Percentiles rank a stretch among this genome's conserved stretches.
phyloP scores from a whole-genome alignment of 2,329 filamentous ascomycete species.

The Dothiorella sarmentorum region DNA sequence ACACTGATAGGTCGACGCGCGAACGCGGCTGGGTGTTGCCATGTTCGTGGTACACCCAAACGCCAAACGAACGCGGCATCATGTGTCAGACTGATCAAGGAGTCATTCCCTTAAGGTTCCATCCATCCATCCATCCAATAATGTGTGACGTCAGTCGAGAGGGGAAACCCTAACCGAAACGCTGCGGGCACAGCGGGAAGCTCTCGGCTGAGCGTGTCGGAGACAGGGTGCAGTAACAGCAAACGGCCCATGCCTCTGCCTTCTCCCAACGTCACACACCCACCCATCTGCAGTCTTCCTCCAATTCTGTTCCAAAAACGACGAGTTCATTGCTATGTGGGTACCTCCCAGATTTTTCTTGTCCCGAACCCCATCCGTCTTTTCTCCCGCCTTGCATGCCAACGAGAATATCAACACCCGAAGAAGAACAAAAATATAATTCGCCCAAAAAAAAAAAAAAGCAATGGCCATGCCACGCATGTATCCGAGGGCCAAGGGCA shows the following conservation, averaged over 20 bases:
- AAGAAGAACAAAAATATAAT: neutral
- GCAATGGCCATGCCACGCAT: too few relatives aligned
- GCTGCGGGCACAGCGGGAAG: neutral
- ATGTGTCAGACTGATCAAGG: neutral
- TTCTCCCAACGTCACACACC: neutral
- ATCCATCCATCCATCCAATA: too few relatives aligned
- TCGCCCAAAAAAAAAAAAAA: too few relatives aligned
- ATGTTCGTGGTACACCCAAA: neutral
- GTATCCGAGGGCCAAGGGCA: neutral
- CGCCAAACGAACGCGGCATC: neutral
- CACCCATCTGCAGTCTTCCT: neutral
- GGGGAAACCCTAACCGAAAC: neutral
- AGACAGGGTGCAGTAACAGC: conserved; percentile 1
- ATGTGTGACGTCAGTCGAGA: neutral
- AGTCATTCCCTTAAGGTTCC: too few relatives aligned
- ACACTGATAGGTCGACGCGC: neutral
- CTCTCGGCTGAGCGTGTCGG: neutral
- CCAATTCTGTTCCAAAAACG: neutral
- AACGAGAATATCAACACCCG: neutral
- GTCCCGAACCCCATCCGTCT: neutral
- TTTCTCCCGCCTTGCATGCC: neutral
- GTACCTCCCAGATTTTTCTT: neutral
- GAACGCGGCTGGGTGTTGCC: neutral
- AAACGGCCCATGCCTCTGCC: neutral
- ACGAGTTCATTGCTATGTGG: neutral